Percentiles rank a stretch among this genome's conserved stretches.
Evolutionary conservation across 2,329 filamentous ascomycete species (phyloP).

Genomic region (Alternaria ethzedia): DNA sequence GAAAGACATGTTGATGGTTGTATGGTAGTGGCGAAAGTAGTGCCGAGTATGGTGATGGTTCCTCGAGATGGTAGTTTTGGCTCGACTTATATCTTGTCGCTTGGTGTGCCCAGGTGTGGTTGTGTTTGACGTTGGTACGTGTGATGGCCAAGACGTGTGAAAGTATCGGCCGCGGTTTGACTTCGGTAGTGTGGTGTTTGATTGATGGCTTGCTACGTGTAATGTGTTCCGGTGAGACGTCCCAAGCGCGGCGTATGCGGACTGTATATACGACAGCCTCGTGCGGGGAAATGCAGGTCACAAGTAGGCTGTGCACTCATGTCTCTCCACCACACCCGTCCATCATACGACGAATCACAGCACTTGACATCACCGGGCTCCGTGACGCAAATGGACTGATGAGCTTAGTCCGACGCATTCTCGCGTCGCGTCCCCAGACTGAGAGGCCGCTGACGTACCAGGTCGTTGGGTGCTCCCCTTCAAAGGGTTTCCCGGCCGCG

Average conservation of each 20-base stretch:
- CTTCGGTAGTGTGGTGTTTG: constrained; percentile 11
- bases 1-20: constrained; percentile 35
- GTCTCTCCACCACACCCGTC: constrained; percentile 35
- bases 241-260: constrained; percentile 24
- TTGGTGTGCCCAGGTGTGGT: neutral
- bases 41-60: constrained; percentile 1
- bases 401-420: constrained; percentile 34
- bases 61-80: constrained; percentile 2
- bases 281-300: constrained; percentile 36
- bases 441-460: constrained; percentile 29
- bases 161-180: constrained; percentile 28
- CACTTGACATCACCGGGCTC: constrained; percentile 20
- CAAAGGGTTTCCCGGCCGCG: constrained; percentile 42
- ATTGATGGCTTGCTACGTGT: constrained; percentile 19
- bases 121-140: neutral
- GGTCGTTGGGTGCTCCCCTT: constrained; percentile 15
- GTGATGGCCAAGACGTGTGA: constrained; percentile 16
- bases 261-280: constrained; percentile 30
- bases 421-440: constrained; percentile 28
- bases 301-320: constrained; percentile 32
- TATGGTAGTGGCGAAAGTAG: constrained; percentile 5
- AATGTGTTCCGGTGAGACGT: constrained; percentile 17
- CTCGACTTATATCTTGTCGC: constrained; percentile 10
- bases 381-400: constrained; percentile 10
- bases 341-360: constrained; percentile 45